These are phyloP conservation scores for Teunomyces gatunensis DNA, from an alignment of 805 yeast species.

Conservation along the genomic window DNA sequence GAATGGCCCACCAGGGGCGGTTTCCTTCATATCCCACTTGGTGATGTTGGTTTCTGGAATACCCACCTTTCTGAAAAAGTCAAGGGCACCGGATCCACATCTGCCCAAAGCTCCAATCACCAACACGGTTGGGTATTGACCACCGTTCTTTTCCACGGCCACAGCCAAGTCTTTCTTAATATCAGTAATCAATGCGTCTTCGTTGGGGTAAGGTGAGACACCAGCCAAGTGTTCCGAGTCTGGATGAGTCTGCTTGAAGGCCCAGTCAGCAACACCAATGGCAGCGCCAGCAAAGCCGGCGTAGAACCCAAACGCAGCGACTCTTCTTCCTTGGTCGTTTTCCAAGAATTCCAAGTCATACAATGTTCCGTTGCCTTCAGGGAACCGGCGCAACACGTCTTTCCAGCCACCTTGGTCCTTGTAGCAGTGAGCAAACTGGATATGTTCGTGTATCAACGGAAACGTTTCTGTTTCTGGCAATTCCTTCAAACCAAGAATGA, in stretches of 20 bases:
- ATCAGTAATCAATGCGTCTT: slow-evolving; percentile 67
- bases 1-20: slow-evolving; percentile 97
- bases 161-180: slow-evolving; percentile 56
- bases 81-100: slow-evolving; percentile 97
- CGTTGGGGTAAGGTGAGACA: slow-evolving; percentile 80
- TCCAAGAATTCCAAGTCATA: slow-evolving; percentile 94
- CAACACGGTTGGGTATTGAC: slow-evolving; percentile 71
- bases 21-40: slow-evolving; percentile 97
- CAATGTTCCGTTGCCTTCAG: slow-evolving; percentile 84
- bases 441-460: slow-evolving; percentile 94
- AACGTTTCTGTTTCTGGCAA: slow-evolving; percentile 85
- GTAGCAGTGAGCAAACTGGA: slow-evolving; percentile 98
- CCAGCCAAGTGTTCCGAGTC: slow-evolving; percentile 73
- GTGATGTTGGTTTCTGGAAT: slow-evolving; percentile 78
- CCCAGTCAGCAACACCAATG: slow-evolving; percentile 90
- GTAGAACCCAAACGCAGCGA: slow-evolving; percentile 98
- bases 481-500: slow-evolving; percentile 92
- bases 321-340: slow-evolving; percentile 95
- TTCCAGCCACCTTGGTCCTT: slow-evolving; percentile 98
- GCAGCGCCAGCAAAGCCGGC: slow-evolving; percentile 99
- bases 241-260: slow-evolving; percentile 75
- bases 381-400: slow-evolving; percentile 84
- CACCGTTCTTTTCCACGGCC: slow-evolving; percentile 59
- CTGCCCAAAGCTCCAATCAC: slow-evolving; percentile 98
- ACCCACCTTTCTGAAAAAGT: slow-evolving; percentile 77